phyloP scores from a whole-genome alignment of 768 basidiomycete species.

The Suillus variegatus region DNA sequence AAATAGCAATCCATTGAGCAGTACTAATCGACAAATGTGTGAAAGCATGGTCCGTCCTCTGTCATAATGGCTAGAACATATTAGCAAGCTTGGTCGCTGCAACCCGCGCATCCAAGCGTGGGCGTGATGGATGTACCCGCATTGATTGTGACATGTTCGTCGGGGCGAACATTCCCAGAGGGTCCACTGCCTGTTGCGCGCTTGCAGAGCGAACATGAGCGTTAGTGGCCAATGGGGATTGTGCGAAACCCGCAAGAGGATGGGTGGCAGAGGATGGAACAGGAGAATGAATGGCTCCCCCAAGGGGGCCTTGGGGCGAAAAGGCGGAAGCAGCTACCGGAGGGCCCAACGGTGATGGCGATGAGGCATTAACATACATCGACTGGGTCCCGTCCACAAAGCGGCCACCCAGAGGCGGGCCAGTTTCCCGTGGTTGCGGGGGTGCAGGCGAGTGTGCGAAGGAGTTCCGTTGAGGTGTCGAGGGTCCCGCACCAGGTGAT shows the following conservation, averaged over 20 bases:
- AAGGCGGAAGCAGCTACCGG: slow-evolving; percentile 37
- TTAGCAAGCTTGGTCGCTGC: slow-evolving; percentile 91
- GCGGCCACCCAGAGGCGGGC: slow-evolving; percentile 61
- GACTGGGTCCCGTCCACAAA: slow-evolving; percentile 78
- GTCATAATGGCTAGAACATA: slow-evolving; percentile 59
- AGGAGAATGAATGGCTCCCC: slow-evolving; percentile 13
- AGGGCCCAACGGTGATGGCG: slow-evolving; percentile 36
- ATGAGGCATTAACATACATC: slow-evolving; percentile 65
- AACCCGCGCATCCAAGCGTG: slow-evolving; percentile 79
- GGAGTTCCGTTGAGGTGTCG: slow-evolving; percentile 32
- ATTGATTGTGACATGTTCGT: slow-evolving; percentile 72
- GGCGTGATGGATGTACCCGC: slow-evolving; percentile 68
- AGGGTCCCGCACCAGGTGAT: slow-evolving; percentile 59
- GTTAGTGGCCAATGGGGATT: slow-evolving; percentile 10
- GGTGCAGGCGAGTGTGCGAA: slow-evolving; percentile 27
- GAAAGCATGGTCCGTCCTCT: background rate
- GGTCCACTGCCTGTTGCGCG: slow-evolving; percentile 50
- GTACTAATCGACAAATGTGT: slow-evolving; percentile 1
- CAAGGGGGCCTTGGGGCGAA: slow-evolving; percentile 27
- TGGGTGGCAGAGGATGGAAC: slow-evolving; percentile 12
- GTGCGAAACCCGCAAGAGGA: slow-evolving; percentile 20
- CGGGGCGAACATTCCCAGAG: slow-evolving; percentile 62
- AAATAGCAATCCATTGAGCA: slow-evolving; percentile 1
- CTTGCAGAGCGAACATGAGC: slow-evolving; percentile 14
- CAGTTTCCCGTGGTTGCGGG: slow-evolving; percentile 29